Percentiles rank a stretch among this genome's conserved stretches.
These are phyloP conservation scores for Ascomycota sp. DNA, from an alignment of 2,329 filamentous ascomycete genomes.

Conservation along the genomic window DNA sequence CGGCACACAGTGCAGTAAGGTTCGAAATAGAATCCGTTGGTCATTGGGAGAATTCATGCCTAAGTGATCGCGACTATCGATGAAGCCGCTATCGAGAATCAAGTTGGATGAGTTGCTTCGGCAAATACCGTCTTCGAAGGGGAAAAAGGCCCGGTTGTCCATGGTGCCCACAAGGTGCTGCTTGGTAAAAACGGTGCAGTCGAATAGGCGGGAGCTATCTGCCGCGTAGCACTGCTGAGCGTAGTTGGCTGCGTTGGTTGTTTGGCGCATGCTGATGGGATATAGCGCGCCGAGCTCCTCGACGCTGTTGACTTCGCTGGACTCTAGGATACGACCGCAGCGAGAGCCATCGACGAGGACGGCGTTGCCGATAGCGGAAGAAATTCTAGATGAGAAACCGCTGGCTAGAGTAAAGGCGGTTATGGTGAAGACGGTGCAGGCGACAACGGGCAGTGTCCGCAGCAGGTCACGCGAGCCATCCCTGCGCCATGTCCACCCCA, in stretches of 20 bases:
- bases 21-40: not conserved
- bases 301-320: not conserved
- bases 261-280: not conserved
- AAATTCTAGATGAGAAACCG: not conserved
- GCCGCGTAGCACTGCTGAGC: conserved; percentile 1
- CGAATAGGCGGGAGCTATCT: not conserved
- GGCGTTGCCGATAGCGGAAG: not conserved
- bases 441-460: not conserved
- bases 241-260: not conserved
- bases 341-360: not conserved
- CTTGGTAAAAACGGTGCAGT: not conserved
- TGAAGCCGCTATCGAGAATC: not conserved
- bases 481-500: not conserved
- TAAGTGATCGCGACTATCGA: not conserved
- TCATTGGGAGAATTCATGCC: not conserved
- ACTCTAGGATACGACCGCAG: not conserved
- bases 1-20: not conserved
- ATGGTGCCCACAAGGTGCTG: not conserved
- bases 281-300: not conserved
- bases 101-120: not conserved
- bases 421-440: not conserved
- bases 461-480: not conserved
- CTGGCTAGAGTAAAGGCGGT: not conserved
- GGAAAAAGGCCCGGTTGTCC: not conserved
- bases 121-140: not conserved